Conservation (phyloP, 768 basidiomycete genomes). For the Suillus discolor region DNA sequence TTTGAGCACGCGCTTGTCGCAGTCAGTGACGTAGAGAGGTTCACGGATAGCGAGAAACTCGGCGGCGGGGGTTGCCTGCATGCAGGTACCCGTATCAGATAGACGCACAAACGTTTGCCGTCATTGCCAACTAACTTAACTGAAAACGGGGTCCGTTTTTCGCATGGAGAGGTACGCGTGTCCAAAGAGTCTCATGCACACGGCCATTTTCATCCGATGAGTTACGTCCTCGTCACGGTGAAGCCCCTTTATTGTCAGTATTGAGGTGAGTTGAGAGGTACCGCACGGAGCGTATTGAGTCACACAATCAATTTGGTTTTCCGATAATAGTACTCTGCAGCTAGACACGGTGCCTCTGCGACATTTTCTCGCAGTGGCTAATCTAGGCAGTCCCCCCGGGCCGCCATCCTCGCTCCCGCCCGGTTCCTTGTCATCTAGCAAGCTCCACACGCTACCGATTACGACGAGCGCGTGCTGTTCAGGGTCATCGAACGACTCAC, state of each 20-base stretch:
- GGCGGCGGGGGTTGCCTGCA: background rate
- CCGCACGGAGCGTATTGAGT: background rate
- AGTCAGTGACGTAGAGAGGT: too few species aligned
- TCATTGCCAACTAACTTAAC: background rate
- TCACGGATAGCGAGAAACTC: background rate
- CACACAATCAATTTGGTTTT: background rate
- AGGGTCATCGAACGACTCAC: background rate
- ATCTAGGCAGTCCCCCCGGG: background rate
- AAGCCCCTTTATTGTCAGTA: background rate
- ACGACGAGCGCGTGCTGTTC: background rate
- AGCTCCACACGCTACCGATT: background rate
- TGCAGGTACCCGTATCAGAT: background rate
- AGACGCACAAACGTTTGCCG: background rate
- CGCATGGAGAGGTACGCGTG: background rate
- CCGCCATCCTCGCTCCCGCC: background rate
- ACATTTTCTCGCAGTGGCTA: too few species aligned
- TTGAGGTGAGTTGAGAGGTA: background rate
- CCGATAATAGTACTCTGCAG: background rate
- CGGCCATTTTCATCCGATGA: background rate
- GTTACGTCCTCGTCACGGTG: background rate
- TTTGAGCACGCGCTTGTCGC: too few species aligned
- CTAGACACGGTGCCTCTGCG: background rate
- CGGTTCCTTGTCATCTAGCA: background rate
- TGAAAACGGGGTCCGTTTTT: conserved; percentile 1
- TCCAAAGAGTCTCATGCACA: background rate